Conservation (phyloP, 129 eudicot genomes). For the Flaveria ramosissima region DNA sequence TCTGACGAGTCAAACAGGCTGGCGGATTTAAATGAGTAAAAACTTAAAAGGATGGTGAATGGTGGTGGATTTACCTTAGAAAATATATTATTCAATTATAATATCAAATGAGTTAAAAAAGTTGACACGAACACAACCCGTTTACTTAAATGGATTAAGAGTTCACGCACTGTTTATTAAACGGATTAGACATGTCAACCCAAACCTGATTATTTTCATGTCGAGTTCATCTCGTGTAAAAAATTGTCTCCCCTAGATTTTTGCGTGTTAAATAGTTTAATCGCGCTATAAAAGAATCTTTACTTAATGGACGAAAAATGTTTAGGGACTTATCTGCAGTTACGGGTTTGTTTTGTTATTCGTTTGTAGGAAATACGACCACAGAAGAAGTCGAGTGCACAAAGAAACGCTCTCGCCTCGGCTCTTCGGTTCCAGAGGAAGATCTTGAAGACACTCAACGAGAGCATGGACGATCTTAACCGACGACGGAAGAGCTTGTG, state of each 20-base stretch:
- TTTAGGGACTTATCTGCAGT: neutral
- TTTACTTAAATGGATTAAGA: neutral
- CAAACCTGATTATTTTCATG: neutral
- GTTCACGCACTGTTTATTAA: neutral
- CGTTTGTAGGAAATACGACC: conserved; percentile 73
- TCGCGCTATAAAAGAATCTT: no score
- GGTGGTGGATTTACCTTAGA: neutral
- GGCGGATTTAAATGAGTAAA: neutral
- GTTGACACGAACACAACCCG: neutral
- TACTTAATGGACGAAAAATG: no score
- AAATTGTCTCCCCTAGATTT: no score
- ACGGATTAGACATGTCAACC: neutral
- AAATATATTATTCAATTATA: neutral
- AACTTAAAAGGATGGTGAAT: neutral
- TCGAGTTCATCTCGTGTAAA: neutral
- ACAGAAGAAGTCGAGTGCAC: conserved; percentile 59
- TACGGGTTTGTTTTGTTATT: neutral
- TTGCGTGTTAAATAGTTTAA: no score
- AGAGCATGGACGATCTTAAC: conserved; percentile 74
- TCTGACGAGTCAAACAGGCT: neutral
- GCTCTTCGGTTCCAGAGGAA: conserved; percentile 78
- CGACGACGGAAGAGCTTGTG: conserved; percentile 75
- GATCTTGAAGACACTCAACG: conserved; percentile 68
- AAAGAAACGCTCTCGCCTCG: conserved; percentile 85
- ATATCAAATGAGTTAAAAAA: neutral